Base-by-base conservation (phyloP, 345 rosid species). In the Garcia nutans region DNA sequence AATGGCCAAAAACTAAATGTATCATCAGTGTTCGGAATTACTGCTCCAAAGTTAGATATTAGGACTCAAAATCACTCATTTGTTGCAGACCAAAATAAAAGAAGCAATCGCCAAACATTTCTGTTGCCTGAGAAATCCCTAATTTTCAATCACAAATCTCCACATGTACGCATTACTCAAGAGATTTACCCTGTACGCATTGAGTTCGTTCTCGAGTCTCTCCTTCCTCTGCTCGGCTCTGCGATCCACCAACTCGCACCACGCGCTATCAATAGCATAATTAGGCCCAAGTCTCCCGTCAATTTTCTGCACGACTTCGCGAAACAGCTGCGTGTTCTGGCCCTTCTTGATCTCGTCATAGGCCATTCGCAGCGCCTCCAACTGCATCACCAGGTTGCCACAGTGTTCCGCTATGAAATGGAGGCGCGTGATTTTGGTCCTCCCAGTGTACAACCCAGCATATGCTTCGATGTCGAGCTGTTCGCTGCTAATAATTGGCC, bases 331-430 rank as follows among this genome's bases (percentile, higher is more conserved):
- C 31, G 97, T 89, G 85, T 93, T 91, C 93, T 93, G 98, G n/a
- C 98, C 97, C 72, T 88, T 92, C 84, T 92, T 96, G 79, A 90
- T 87, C 83, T 93, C 98, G 10, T 96, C 99, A 70, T 92, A 92
- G 28, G 98, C 98, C 94, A 96, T 92, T 78, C 94, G 83, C 28
- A 96, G 80, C 23, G 98, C 98, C 77, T 96, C 99, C 57, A 87
- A 71, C 85, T 89, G 88, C 91, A 93, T 89, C 86, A 83, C 44
- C 0, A 77, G 82, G 79, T 89, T 92, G 67, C 79, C 92, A 77
- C 93, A 91, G 73, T 83, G 89, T 68, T 86, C 88, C 13, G 98
- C 93, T 74, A 96, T 89, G 86, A 96, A 96, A 54, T 90, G 74
- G 4, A 96, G 91, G 37, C 99, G 86, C 76, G 86, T 80, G 81